A percentile compares a stretch with the other conserved stretches of the same genome.
Conservation (phyloP, 305 asterid species). For the Solanum hybrid region DNA sequence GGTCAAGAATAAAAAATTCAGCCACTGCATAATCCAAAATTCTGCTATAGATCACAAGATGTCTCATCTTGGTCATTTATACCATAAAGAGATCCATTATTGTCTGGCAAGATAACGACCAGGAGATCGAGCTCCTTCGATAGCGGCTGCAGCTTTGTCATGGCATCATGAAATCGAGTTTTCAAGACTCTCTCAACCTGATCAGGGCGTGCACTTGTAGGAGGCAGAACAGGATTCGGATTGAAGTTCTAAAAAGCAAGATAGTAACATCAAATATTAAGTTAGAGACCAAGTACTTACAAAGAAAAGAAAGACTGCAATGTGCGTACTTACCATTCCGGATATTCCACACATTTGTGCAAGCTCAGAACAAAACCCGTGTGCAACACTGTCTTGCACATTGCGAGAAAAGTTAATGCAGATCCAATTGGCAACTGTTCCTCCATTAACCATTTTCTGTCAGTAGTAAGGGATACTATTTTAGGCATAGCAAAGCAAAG, state of each 20-base stretch:
- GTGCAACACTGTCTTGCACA: conserved; percentile 51
- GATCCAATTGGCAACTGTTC: conserved; percentile 64
- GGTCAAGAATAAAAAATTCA: background rate
- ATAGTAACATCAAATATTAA: background rate
- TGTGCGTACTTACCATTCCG: conserved; percentile 60
- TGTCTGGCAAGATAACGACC: conserved; percentile 76
- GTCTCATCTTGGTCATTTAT: conserved; percentile 2
- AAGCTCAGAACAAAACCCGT: conserved; percentile 61
- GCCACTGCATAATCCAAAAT: background rate
- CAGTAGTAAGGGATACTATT: background rate
- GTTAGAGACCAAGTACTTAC: background rate
- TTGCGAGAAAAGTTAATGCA: conserved; percentile 72
- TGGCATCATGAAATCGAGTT: conserved; percentile 64
- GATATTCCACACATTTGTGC: conserved; percentile 82
- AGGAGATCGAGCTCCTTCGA: conserved; percentile 82
- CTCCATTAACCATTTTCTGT: conserved; percentile 55
- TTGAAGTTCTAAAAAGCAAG: conserved; percentile 43
- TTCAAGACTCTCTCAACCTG: conserved; percentile 72
- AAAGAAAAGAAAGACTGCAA: background rate
- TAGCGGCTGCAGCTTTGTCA: conserved; percentile 44
- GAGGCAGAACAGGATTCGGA: conserved; percentile 72
- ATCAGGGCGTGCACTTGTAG: conserved; percentile 58
- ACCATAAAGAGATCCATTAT: conserved; percentile 94
- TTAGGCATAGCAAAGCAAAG: background rate
- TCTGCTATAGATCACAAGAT: background rate